These are phyloP conservation scores for Penicillium sp. DNA, from an alignment of 2,329 filamentous ascomycete genomes.

Conservation along the genomic window DNA sequence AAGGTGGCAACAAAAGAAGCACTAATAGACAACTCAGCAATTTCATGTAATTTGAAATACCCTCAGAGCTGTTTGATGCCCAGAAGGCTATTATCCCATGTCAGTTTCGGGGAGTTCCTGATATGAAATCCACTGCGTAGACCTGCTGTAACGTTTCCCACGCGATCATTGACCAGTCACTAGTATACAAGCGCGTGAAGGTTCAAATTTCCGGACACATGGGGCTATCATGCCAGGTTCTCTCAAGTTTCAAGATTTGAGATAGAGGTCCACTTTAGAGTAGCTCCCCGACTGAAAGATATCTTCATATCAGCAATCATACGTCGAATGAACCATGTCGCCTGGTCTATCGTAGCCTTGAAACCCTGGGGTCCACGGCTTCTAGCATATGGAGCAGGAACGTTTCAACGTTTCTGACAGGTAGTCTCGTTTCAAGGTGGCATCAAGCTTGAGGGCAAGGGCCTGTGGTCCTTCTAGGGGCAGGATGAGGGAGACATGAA, in stretches of 20 bases:
- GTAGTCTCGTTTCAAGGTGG: slow-evolving; percentile 44
- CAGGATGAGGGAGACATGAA: slow-evolving; percentile 64
- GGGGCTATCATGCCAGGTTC: slow-evolving; percentile 28
- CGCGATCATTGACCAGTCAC: slow-evolving; percentile 34
- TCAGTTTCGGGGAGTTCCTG: slow-evolving; percentile 37
- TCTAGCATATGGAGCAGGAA: slow-evolving; percentile 43
- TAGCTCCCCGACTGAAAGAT: slow-evolving; percentile 36
- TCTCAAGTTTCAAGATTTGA: slow-evolving; percentile 27
- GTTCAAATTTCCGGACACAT: slow-evolving; percentile 30
- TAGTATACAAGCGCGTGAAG: slow-evolving; percentile 25
- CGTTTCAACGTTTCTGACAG: slow-evolving; percentile 42
- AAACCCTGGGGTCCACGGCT: slow-evolving; percentile 28
- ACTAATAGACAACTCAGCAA: slow-evolving; percentile 41
- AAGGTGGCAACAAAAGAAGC: slow-evolving; percentile 42
- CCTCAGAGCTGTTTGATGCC: slow-evolving; percentile 28
- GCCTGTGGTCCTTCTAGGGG: slow-evolving; percentile 67
- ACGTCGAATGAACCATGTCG: slow-evolving; percentile 36
- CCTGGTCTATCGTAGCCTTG: slow-evolving; percentile 14
- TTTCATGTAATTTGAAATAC: slow-evolving; percentile 38
- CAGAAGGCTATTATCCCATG: slow-evolving; percentile 27
- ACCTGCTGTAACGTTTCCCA: slow-evolving; percentile 44
- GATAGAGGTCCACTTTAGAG: slow-evolving; percentile 36
- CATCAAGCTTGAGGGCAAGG: slow-evolving; percentile 50
- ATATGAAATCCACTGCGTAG: slow-evolving; percentile 36
- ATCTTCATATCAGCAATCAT: slow-evolving; percentile 46